Conservation (phyloP, 2,329 filamentous ascomycete genomes). For the Emmonsiellopsis sp. region DNA sequence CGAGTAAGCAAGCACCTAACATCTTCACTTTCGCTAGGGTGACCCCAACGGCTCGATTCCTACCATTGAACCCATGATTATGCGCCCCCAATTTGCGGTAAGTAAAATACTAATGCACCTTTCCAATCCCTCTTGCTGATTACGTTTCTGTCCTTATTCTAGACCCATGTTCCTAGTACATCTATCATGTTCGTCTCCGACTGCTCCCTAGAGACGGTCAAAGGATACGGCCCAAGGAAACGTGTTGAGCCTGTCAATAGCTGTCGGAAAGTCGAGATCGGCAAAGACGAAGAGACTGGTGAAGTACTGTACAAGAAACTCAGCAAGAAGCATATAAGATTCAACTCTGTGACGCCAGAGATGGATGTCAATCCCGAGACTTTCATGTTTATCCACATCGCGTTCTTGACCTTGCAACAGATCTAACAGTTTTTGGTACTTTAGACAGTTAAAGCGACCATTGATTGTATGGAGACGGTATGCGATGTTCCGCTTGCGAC, state of each 20-base stretch:
- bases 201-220: slow-evolving; percentile 56
- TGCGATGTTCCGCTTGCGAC: slow-evolving; percentile 65
- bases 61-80: slow-evolving; percentile 73
- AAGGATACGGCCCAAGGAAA: slow-evolving; percentile 65
- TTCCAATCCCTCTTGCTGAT: no score
- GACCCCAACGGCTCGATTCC: slow-evolving; percentile 79
- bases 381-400: slow-evolving; percentile 43
- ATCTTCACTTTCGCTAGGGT: slow-evolving; percentile 41
- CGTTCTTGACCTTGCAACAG: slow-evolving; percentile 5
- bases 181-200: slow-evolving; percentile 77
- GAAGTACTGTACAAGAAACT: no score
- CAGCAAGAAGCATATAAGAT: slow-evolving; percentile 80
- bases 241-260: slow-evolving; percentile 69
- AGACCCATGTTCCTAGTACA: slow-evolving; percentile 58
- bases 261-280: slow-evolving; percentile 53
- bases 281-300: no score
- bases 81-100: slow-evolving; percentile 36
- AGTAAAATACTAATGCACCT: no score
- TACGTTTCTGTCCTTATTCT: no score
- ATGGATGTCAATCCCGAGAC: slow-evolving; percentile 90
- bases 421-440: background rate
- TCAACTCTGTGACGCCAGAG: slow-evolving; percentile 69
- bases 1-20: background rate
- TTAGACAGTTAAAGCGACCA: slow-evolving; percentile 35
- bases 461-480: slow-evolving; percentile 70